Evolutionary conservation across 2,329 filamentous ascomycete species (phyloP).

Genomic region (Aspergillus fumigatus): DNA sequence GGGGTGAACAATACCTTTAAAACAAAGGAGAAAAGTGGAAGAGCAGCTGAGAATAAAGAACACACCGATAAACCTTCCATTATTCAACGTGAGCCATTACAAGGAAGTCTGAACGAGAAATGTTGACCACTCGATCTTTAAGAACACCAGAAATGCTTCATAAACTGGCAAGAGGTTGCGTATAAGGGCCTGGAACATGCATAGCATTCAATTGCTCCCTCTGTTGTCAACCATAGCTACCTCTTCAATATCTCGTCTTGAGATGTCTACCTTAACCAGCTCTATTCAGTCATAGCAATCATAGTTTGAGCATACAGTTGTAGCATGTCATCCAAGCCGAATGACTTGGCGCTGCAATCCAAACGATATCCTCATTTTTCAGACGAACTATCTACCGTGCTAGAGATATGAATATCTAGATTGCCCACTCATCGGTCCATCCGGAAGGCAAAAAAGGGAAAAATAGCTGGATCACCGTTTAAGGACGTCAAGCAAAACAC

Average conservation of each 20-base stretch:
- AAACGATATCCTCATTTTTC: not conserved
- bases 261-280: not conserved
- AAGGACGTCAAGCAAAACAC: conserved; percentile 15
- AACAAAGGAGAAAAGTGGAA: not conserved
- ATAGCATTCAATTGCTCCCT: not conserved
- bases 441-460: conserved; percentile 16
- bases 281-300: not conserved
- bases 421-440: conserved; percentile 20
- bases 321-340: not conserved
- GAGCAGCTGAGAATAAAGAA: not conserved
- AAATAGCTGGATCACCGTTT: conserved; percentile 12
- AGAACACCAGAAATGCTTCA: not conserved
- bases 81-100: not conserved
- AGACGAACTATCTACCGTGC: not conserved
- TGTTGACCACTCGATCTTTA: not conserved
- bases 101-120: not conserved
- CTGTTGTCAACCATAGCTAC: not conserved
- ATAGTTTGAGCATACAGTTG: not conserved
- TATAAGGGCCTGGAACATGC: not conserved
- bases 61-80: not conserved
- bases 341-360: not conserved
- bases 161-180: not conserved
- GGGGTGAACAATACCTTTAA: not conserved
- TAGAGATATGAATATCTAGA: conserved; percentile 12
- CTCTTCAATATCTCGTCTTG: not conserved